phyloP scores from a whole-genome alignment of 2,329 filamentous ascomycete genomes.

The Aspergillus unguis region DNA sequence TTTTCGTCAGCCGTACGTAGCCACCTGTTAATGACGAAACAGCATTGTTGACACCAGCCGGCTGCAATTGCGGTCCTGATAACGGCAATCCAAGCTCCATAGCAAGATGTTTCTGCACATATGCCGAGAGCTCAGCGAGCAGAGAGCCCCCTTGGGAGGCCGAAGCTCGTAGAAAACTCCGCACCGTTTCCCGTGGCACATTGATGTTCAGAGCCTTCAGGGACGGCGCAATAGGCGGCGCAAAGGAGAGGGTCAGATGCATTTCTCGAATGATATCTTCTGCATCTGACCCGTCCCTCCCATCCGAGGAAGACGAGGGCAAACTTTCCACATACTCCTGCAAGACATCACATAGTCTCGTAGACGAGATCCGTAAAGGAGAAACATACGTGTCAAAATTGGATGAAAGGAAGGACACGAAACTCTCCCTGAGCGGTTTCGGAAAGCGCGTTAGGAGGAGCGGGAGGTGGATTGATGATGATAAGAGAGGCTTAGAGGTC shows the following conservation, averaged over 20 bases:
- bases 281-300: conserved; percentile 3
- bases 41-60: no score
- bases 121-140: conserved; percentile 30
- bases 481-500: conserved; percentile 23
- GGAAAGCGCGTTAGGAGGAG: conserved; percentile 52
- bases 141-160: conserved; percentile 16
- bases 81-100: conserved; percentile 36
- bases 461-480: conserved; percentile 51
- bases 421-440: conserved; percentile 46
- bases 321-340: conserved; percentile 36
- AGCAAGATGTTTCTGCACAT: conserved; percentile 38
- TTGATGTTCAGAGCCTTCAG: conserved; percentile 35
- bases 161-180: conserved; percentile 18
- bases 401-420: conserved; percentile 48
- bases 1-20: conserved; percentile 35
- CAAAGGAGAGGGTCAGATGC: conserved; percentile 40
- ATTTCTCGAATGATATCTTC: conserved; percentile 37
- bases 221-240: conserved; percentile 31
- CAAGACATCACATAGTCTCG: conserved; percentile 45
- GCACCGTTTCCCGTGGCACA: conserved; percentile 30
- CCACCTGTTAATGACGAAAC: conserved; percentile 14
- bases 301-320: background rate
- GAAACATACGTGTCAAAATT: conserved; percentile 52
- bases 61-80: background rate
- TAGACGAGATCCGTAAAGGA: conserved; percentile 42